Percentiles rank a stretch among this genome's conserved stretches.
These are phyloP conservation scores for Oryza meridionalis DNA, from an alignment of 176 grass and related monocot species.

Conservation along the genomic window DNA sequence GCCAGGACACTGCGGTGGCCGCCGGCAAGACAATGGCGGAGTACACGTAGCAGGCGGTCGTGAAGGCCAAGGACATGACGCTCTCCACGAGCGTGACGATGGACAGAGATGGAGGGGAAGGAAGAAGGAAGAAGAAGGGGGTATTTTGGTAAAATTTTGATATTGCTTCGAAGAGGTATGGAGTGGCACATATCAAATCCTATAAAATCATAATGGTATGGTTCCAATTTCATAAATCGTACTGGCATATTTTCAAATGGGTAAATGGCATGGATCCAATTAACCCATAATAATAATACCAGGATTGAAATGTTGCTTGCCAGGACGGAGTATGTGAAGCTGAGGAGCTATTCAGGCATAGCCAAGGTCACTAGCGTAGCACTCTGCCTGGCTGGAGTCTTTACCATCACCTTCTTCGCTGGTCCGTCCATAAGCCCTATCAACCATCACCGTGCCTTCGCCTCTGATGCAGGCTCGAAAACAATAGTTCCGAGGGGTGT, in stretches of 20 bases:
- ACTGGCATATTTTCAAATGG: no score
- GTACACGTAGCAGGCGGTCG: slow-evolving; percentile 55
- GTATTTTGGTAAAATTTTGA: no score
- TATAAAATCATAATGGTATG: no score
- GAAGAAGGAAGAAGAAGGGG: no score
- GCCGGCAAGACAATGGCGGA: slow-evolving; percentile 38
- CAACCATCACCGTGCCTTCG: slow-evolving; percentile 48
- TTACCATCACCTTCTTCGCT: slow-evolving; percentile 57
- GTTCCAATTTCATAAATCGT: no score
- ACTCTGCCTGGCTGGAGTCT: slow-evolving; percentile 56
- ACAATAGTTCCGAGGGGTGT: background rate
- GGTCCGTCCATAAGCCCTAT: slow-evolving; percentile 52
- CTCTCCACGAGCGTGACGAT: slow-evolving; percentile 36
- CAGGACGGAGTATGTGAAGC: slow-evolving; percentile 64
- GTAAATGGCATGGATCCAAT: no score
- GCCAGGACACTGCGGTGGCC: slow-evolving; percentile 49
- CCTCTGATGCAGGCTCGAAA: background rate
- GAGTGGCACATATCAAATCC: no score
- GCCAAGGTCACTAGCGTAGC: slow-evolving; percentile 51
- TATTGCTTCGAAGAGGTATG: no score
- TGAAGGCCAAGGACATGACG: slow-evolving; percentile 60
- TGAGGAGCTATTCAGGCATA: slow-evolving; percentile 44
- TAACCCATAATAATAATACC: no score
- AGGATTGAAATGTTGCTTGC: background rate
- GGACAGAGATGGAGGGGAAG: background rate